Base-by-base conservation (phyloP, 192 early-diverging fungal species). In the Chytriomyces sp. region DNA sequence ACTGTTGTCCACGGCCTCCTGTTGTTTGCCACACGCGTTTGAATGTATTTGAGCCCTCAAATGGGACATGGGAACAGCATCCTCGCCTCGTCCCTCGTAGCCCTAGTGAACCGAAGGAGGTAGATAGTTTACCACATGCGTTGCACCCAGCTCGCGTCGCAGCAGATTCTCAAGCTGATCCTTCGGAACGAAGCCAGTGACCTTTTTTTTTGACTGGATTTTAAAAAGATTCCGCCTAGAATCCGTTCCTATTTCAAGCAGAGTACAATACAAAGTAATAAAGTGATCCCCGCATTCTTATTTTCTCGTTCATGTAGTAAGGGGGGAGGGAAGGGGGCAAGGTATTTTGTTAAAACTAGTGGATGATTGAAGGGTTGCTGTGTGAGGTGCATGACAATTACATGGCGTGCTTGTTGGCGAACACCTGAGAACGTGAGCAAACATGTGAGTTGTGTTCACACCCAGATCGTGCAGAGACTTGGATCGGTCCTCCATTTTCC, bases 1-100 rank as follows among this genome's bases (percentile, higher is more conserved):
- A 68, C 84, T 81, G n/a, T 77, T 81, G 76, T 90, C 89, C 31
- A 40, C 55, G 30, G 87, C 84, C 34, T 82, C 77, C 80, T 79
- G 69, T 10, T 30, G n/a, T n/a, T n/a, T n/a, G n/a, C n/a, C n/a
- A 61, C 25, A 14, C 12, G 12, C 10, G n/a, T 14, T 10, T 10
- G 12, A n/a, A 49, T 49, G 12, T 14, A n/a, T 49, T 49, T 49
- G 26, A 30, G 28, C 57, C 57, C 17, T 12, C 57, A 4, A 59
- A 32, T 30, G 56, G 57, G 19, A 57, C 25, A 28, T 14, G n/a
- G 44, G 10, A 14, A n/a, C 44, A 14, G n/a, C n/a, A 10, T 10
- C 44, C 10, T 59, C 57, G 17, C 57, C 1, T 32, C 2, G 12
- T 26, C 32, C 17, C 57, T 32, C 57, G 26, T 2, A 30, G 25